Evolutionary conservation across 2,329 filamentous ascomycete species (phyloP).

Genomic region (Acephala macrosclerotiorum): DNA sequence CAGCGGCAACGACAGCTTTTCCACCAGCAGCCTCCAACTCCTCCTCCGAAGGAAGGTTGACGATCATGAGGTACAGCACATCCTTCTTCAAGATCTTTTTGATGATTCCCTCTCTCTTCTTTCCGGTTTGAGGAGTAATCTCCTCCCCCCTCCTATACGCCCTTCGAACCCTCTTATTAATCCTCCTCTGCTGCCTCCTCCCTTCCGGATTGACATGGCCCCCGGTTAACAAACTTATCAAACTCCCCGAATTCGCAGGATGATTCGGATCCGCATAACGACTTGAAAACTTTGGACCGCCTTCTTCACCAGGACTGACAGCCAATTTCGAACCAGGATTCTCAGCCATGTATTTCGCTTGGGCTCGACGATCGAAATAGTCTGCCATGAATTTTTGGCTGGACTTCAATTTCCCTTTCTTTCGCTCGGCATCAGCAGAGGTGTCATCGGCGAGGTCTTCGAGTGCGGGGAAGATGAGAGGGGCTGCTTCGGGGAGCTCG

Average conservation of each 20-base stretch:
- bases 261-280: constrained; percentile 60
- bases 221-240: constrained; percentile 55
- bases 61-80: constrained; percentile 58
- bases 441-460: constrained; percentile 42
- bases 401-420: constrained; percentile 43
- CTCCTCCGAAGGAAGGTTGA: constrained; percentile 52
- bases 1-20: constrained; percentile 13
- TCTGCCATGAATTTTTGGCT: constrained; percentile 47
- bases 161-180: constrained; percentile 16
- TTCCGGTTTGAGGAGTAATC: constrained; percentile 24
- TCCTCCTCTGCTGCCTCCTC: constrained; percentile 18
- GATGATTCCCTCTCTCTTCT: constrained; percentile 30
- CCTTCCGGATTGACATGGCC: constrained; percentile 46
- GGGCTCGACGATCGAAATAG: constrained; percentile 37
- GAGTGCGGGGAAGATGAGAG: constrained; percentile 48
- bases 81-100: constrained; percentile 46
- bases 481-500: constrained; percentile 49
- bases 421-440: constrained; percentile 37
- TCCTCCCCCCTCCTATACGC: constrained; percentile 22
- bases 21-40: constrained; percentile 20
- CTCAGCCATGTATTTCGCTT: constrained; percentile 38
- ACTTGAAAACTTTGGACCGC: constrained; percentile 50
- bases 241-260: constrained; percentile 55
- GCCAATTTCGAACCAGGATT: constrained; percentile 51
- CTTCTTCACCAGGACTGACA: constrained; percentile 37